Conservation (phyloP, 768 basidiomycete species). For the Xerocomellus amylosporus region DNA sequence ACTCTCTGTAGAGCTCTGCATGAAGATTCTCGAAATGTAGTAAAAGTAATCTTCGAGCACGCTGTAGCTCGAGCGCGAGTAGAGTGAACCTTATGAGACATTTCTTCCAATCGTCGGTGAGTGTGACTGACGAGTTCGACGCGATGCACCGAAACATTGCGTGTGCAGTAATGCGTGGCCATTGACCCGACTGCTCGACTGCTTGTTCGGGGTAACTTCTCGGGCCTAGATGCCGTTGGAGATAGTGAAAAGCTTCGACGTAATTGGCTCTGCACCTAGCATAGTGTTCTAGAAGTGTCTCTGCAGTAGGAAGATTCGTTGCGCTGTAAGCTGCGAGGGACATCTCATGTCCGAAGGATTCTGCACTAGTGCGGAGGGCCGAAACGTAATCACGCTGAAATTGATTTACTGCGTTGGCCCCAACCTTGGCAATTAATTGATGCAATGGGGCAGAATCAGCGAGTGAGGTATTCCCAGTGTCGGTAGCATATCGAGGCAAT, state of each 20-base stretch:
- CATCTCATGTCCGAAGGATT: conserved; percentile 4
- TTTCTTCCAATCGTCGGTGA: conserved; percentile 26
- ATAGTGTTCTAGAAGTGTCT: conserved; percentile 7
- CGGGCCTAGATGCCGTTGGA: conserved; percentile 13
- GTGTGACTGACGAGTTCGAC: conserved; percentile 8
- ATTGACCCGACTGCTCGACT: not conserved
- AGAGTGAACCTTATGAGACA: conserved; percentile 30
- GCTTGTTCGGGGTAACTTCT: conserved; percentile 10
- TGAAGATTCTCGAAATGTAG: conserved; percentile 17
- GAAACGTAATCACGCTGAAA: conserved; percentile 10
- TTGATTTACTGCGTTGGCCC: not conserved
- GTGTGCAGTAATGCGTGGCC: conserved; percentile 32
- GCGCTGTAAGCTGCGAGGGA: not conserved
- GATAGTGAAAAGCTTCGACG: not conserved
- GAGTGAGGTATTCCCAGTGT: not conserved
- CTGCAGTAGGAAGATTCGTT: not conserved
- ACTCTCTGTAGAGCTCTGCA: conserved; percentile 31
- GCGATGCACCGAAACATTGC: conserved; percentile 29
- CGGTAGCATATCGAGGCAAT: not conserved
- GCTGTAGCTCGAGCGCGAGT: conserved; percentile 20
- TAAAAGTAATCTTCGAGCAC: conserved; percentile 17
- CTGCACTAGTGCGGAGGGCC: conserved; percentile 3
- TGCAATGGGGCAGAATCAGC: not conserved
- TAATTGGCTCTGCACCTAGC: conserved; percentile 1
- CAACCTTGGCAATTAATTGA: not conserved